Base-by-base conservation (phyloP, 2,329 filamentous ascomycete genomes). In the Teratosphaeria zuluensis region DNA sequence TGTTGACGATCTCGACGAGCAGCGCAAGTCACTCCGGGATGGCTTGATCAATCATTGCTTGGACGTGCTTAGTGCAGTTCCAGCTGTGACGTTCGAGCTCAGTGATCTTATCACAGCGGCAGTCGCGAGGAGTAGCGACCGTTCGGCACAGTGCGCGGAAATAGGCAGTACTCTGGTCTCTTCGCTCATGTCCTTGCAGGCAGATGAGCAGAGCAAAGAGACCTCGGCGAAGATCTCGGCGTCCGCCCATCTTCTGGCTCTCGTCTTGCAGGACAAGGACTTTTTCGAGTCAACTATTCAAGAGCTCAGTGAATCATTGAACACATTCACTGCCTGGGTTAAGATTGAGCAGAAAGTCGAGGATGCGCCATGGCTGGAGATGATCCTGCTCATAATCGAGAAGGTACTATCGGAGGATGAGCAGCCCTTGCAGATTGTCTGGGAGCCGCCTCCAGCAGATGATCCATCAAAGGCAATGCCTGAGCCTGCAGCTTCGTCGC, bases 351-450 rank as follows among this genome's bases (percentile, higher is more conserved):
- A 86, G 58, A 80, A 87, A 3, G 77, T 81, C 0, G 89, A 95
- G 54, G 88, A 94, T 59, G 89, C 91, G 4, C 89, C 90, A 1
- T 99, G 92, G 91, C 87, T 97, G 63, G 89, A 90, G 12, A 92
- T 94, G 68, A 85, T 97, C 33, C 79, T 99, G 35, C 80, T 97
- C 16, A 88, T 99, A 55, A 81, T 97, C 54, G 94, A 99, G 77
- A 89, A 89, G 56, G 79, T 97, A 33, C 78, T 99, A n/a, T 87
- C 88, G 14, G 89, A 95, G 66, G 94, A 97, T 72, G 87, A 90
- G 66, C 86, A 92, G 63, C 91, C 92, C 2, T 78, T 82, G 4
- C 83, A 88, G 60, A 86, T 89, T 30, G 79, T 82, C 62, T 96
- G 90, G 89, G 72, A 75, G 14, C 66, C 75, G 7, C 74, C 74